These are phyloP conservation scores for Xylariaceae sp. DNA, from an alignment of 2,329 filamentous ascomycete genomes.

Conservation along the genomic window DNA sequence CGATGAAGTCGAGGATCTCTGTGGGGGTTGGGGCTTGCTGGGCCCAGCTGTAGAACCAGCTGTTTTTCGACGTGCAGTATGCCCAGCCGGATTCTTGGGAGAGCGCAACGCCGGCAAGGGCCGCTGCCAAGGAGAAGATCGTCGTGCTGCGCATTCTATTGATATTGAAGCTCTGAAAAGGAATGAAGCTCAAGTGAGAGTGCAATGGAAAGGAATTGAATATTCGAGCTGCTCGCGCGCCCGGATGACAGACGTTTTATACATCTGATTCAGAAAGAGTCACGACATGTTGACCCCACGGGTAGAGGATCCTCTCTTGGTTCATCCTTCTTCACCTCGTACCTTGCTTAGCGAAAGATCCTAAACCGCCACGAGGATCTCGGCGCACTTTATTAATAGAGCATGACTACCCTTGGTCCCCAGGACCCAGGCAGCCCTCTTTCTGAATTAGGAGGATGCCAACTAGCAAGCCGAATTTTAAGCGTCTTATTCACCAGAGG, in stretches of 20 bases:
- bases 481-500: not conserved
- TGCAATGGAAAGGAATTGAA: not conserved
- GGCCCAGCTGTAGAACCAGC: not conserved
- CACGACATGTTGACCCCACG: not conserved
- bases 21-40: not conserved
- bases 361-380: not conserved
- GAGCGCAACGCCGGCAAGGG: not conserved
- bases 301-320: not conserved
- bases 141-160: constrained; percentile 8
- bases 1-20: not conserved
- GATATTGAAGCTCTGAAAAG: not conserved
- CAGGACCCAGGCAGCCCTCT: not conserved
- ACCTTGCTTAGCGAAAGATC: not conserved
- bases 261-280: not conserved
- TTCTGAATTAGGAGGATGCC: not conserved
- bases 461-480: not conserved
- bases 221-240: not conserved
- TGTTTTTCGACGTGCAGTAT: not conserved
- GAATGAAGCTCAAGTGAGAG: not conserved
- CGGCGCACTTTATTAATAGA: not conserved
- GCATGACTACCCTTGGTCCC: not conserved
- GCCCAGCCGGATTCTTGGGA: not conserved
- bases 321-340: not conserved
- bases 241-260: not conserved
- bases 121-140: not conserved